Evolutionary conservation across 345 rosid species (phyloP), one percentile per base, ranked within the genome.

Genomic region (Salix dunnii): DNA sequence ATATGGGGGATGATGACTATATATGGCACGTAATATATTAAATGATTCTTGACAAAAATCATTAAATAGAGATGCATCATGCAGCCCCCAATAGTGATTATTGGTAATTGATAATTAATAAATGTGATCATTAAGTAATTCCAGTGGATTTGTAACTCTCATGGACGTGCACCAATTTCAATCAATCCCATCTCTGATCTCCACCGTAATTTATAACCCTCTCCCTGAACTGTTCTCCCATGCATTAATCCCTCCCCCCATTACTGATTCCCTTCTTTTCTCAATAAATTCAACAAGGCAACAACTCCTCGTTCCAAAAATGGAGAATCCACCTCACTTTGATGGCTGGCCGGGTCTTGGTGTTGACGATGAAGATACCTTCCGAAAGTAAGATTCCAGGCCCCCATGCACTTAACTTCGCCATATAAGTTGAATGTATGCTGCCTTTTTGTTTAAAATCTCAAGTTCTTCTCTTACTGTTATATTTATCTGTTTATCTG

Each of bases 71-170:
- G 33, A 62, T 3, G 20, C 11, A 43, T 33, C 58, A 65, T 75
- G 74, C 55, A 70, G 78, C 78, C 75, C 65, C 66, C 25, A 23
- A 4, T 1, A 33, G 28, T 58, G 72, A 35, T 72, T 21, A 74
- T 80, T 71, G 82, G 76, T 75, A 80, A 75, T 80, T 25, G 79
- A 71, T 62, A 53, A 49, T 30, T 48, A 75, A 48, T 79, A 18
- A 74, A 74, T 20, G 58, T 30, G 31, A 18, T 30, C 14, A 75
- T 33, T 80, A 58, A 80, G 0, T 48, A 33, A 49, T 11, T 20
- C 40, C 21, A 63, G 4, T 38, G 30, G 30, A 40, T 70, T 75
- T 51, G 73, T 71, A 71, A 80, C 72, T 75, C 76, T 20, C 78
- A 70, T 64, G 17, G 14, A 74, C 70, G 17, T 64, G 25, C 23